Percentiles rank a stretch among this genome's conserved stretches.
Conservation (phyloP, 2,329 filamentous ascomycete genomes). For the Rutstroemia sp. region DNA sequence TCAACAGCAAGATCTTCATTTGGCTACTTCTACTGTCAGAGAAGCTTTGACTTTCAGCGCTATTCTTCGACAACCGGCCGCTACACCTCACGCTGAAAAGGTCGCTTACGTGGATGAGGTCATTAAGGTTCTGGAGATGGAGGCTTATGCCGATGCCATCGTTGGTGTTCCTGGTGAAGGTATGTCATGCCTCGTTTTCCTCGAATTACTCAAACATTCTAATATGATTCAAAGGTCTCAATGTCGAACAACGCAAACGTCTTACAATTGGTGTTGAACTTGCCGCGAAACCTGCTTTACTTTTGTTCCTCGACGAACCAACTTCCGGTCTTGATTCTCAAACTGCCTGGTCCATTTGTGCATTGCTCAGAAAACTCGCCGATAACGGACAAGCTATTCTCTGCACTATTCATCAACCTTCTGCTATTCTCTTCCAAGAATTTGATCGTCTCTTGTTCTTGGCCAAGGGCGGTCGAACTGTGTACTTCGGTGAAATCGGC, state of each 20-base stretch:
- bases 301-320: slow-evolving; percentile 91
- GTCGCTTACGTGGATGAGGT: slow-evolving; percentile 83
- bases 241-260: slow-evolving; percentile 64
- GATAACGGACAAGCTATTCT: slow-evolving; percentile 86
- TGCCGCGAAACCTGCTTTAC: slow-evolving; percentile 79
- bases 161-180: slow-evolving; percentile 84
- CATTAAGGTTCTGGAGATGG: slow-evolving; percentile 85
- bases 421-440: slow-evolving; percentile 86
- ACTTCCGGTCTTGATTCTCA: slow-evolving; percentile 91
- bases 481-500: slow-evolving; percentile 78
- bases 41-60: slow-evolving; percentile 85
- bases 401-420: slow-evolving; percentile 98
- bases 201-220: background rate
- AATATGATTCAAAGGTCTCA: slow-evolving; percentile 42
- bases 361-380: slow-evolving; percentile 81
- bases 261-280: slow-evolving; percentile 92
- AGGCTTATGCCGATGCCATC: slow-evolving; percentile 80
- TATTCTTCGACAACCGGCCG: slow-evolving; percentile 71
- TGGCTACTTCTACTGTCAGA: slow-evolving; percentile 76
- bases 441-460: slow-evolving; percentile 79
- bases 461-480: slow-evolving; percentile 65
- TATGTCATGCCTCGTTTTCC: background rate
- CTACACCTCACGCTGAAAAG: slow-evolving; percentile 69
- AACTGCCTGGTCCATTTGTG: slow-evolving; percentile 86
- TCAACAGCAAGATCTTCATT: slow-evolving; percentile 68